Evolutionary conservation across 257 asterid genomes (phyloP).

Genomic region (Primulina eburnea): DNA sequence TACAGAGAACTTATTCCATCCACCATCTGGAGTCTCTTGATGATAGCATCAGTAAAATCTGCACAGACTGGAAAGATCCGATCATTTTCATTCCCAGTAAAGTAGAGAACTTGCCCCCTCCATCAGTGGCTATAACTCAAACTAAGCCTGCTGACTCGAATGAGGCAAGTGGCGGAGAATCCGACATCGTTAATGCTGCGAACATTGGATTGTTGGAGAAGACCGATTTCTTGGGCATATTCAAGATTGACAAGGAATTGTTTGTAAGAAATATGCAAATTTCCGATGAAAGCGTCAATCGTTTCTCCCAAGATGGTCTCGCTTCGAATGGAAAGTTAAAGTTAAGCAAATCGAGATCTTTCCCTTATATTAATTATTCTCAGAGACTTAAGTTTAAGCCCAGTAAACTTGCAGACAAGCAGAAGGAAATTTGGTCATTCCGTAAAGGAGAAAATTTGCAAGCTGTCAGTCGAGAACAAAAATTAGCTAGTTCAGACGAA

Average conservation of each 20-base stretch:
- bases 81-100: conserved; percentile 37
- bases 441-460: conserved; percentile 32
- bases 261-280: conserved; percentile 37
- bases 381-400: conserved; percentile 48
- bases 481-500: conserved; percentile 14
- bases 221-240: conserved; percentile 40
- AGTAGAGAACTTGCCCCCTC: conserved; percentile 21
- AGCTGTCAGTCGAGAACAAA: conserved; percentile 13
- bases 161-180: conserved; percentile 3
- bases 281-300: conserved; percentile 33
- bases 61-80: conserved; percentile 41
- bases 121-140: conserved; percentile 20
- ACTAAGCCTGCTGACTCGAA: conserved; percentile 8
- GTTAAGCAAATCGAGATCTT: conserved; percentile 65
- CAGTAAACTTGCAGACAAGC: conserved; percentile 58
- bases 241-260: conserved; percentile 49
- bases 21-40: conserved; percentile 57
- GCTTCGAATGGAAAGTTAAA: conserved; percentile 31
- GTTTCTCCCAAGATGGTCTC: conserved; percentile 31
- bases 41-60: conserved; percentile 27
- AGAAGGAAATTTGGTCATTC: conserved; percentile 60
- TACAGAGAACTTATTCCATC: conserved; percentile 56
- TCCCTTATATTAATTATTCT: conserved; percentile 42
- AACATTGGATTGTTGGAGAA: conserved; percentile 16
- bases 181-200: conserved; percentile 15